Evolutionary conservation across 2,329 filamentous ascomycete species (phyloP).

Genomic region (Monilinia fructicola): DNA sequence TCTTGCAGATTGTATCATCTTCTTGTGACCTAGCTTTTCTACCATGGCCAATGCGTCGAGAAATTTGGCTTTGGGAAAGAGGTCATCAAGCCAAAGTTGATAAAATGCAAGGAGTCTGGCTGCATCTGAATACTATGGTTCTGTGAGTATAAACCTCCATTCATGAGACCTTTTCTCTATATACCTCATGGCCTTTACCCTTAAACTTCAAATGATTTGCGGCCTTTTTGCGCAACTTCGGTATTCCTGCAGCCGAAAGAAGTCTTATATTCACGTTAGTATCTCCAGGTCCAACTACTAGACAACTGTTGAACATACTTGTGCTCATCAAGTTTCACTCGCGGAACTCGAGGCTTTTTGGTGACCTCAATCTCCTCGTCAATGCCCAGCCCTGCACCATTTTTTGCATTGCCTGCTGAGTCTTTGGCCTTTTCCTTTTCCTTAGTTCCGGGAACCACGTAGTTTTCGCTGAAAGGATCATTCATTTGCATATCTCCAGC

Average conservation of each 20-base stretch:
- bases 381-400: conserved; percentile 66
- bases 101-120: conserved; percentile 83
- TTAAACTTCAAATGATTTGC: conserved; percentile 73
- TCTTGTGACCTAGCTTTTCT: conserved; percentile 89
- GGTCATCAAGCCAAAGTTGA: conserved; percentile 93
- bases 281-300: conserved; percentile 15
- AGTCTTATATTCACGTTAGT: conserved; percentile 50
- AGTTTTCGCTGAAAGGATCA: conserved; percentile 37
- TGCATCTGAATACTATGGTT: conserved; percentile 73
- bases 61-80: conserved; percentile 94
- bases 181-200: conserved; percentile 89
- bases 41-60: conserved; percentile 85
- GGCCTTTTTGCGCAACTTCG: conserved; percentile 71
- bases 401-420: conserved; percentile 42
- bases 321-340: conserved; percentile 83
- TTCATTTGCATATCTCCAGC: conserved; percentile 45
- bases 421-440: conserved; percentile 47
- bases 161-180: background rate
- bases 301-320: conserved; percentile 49
- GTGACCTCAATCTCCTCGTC: conserved; percentile 81
- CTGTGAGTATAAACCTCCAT: conserved; percentile 24
- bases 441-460: conserved; percentile 29
- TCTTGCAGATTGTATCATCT: conserved; percentile 70
- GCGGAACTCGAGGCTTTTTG: conserved; percentile 69
- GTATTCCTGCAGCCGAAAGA: conserved; percentile 80